Evolutionary conservation across 108 stramenopile genomes (phyloP), one percentile per base, ranked within the genome.

Genomic region (Fragilariopsis cylindrus): DNA sequence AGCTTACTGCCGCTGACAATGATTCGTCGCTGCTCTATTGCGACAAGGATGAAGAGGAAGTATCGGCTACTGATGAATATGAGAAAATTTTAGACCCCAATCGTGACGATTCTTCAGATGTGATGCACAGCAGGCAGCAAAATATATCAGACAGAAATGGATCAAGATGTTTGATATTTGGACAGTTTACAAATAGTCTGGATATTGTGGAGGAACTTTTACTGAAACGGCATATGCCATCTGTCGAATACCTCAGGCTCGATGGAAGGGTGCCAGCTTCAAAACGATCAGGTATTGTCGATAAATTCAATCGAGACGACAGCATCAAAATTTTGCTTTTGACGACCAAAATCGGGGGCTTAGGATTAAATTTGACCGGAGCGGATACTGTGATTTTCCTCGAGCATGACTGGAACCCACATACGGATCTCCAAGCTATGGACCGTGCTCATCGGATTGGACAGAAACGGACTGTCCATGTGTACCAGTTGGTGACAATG

Each of bases 401-500:
- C 0, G 96, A 96, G 62, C 80, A 83, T 54, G 92, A 92, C 70
- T 94, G 88, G 84, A 96, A 94, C 64, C 96, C 96, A 39, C 84
- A 77, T 60, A 78, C 82, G 8, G 96, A 96, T 83, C 88, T 75
- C 69, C 65, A 91, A 67, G 82, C 87, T 5, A 79, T 77, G 79
- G 92, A 93, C 65, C 80, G 95, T 40, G 91, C 89, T 12, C 91
- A 93, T 68, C 84, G 95, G 4, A 88, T 96, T 60, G 95, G 95
- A 7, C 95, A 96, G 70, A 78, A 58, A 45, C 81, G 84, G 30
- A 83, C 86, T 13, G 97, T 98, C 44, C 90, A 96, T 74, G 95
- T 97, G 7, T 98, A 96, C 75, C 87, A 95, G 12, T 88, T 98
- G 44, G 90, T 98, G 3, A 95, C 96, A 8, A 65, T 66, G 39